These are phyloP conservation scores for Pleurozium schreberi DNA, from an alignment of 225 moss, liverwort and hornwort genomes.

Conservation along the genomic window DNA sequence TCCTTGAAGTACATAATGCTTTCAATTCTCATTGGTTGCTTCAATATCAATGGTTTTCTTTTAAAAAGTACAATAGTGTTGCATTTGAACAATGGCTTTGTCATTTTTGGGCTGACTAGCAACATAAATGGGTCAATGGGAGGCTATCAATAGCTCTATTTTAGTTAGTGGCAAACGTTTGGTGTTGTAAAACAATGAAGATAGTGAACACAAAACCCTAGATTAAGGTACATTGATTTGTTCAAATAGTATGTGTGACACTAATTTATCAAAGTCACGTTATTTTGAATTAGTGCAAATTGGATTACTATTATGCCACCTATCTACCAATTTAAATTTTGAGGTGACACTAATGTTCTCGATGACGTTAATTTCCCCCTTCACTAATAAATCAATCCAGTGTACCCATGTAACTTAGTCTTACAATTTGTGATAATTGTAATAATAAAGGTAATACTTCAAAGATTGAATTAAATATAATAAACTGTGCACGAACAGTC, in stretches of 20 bases:
- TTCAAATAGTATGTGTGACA: not conserved
- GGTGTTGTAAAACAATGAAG: not conserved
- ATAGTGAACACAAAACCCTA: not conserved
- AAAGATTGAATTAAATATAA: not conserved
- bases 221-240: accelerated
- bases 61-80: not conserved
- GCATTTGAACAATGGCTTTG: not conserved
- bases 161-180: not conserved
- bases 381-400: not conserved
- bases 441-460: not conserved
- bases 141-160: not conserved
- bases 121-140: not conserved
- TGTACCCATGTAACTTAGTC: not conserved
- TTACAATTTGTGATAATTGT: not conserved
- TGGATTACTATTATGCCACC: accelerated
- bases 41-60: not conserved
- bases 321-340: not conserved
- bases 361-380: not conserved
- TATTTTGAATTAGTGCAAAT: not conserved
- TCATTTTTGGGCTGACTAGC: not conserved
- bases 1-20: not conserved
- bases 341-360: not conserved
- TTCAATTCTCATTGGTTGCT: not conserved
- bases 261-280: not conserved
- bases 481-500: no score